phyloP scores from a whole-genome alignment of 371 early-diverging fungal species.

The Circinella umbellata region DNA sequence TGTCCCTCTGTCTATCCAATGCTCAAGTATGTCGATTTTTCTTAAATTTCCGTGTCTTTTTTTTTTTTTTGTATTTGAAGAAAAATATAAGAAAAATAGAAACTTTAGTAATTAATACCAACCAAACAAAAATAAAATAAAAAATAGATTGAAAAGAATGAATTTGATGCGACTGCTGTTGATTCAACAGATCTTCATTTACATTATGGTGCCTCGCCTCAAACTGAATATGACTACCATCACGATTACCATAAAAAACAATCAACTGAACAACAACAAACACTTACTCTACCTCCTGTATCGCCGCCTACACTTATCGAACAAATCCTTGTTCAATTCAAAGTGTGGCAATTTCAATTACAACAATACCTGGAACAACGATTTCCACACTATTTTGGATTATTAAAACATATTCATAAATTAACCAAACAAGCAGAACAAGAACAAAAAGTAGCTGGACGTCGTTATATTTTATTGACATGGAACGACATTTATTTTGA shows the following conservation, averaged over 20 bases:
- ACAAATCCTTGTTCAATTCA: not conserved
- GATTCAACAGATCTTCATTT: not conserved
- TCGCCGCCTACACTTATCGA: not conserved
- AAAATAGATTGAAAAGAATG: too few species aligned
- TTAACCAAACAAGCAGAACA: not conserved
- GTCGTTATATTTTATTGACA: not conserved
- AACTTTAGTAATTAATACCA: too few species aligned
- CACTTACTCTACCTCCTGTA: not conserved
- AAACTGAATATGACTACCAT: not conserved
- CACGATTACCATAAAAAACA: not conserved
- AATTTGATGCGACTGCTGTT: not conserved
- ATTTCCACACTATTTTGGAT: not conserved
- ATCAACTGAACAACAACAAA: not conserved
- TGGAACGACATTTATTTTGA: slow-evolving; percentile 12
- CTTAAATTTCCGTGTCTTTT: not conserved
- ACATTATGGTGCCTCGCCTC: not conserved
- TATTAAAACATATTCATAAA: not conserved
- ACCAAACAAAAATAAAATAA: too few species aligned
- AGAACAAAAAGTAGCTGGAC: not conserved
- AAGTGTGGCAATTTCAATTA: not conserved
- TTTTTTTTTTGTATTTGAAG: too few species aligned
- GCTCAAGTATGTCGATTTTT: not conserved
- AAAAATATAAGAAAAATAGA: too few species aligned
- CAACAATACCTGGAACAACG: not conserved
- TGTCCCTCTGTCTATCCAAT: not conserved